These are phyloP conservation scores for Solanum sitiens DNA, from an alignment of 257 asterid species.

Conservation along the genomic window DNA sequence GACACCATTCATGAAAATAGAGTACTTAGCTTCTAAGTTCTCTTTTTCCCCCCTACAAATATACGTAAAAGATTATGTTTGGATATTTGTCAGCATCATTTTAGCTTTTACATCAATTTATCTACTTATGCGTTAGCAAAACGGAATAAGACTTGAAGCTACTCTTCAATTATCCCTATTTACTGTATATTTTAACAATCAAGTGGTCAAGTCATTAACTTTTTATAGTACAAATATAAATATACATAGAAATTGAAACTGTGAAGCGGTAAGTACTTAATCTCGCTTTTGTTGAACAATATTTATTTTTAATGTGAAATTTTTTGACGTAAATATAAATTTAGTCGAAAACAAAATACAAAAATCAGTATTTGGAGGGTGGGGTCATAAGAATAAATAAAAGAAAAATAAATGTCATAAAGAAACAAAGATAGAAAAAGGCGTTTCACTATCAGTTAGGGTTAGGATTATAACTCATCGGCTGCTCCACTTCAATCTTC, in stretches of 20 bases:
- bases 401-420: not conserved
- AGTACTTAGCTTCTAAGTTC: not conserved
- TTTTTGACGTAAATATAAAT: fast-evolving
- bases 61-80: not conserved
- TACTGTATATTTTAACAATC: not conserved
- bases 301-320: fast-evolving
- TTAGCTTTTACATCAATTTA: not conserved
- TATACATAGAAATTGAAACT: not conserved
- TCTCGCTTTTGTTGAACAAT: too few species aligned
- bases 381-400: not conserved
- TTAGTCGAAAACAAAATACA: too few species aligned
- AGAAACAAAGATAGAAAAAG: not conserved
- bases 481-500: not conserved
- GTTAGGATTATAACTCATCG: not conserved
- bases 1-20: not conserved
- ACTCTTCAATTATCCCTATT: not conserved
- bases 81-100: not conserved
- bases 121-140: not conserved
- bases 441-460: not conserved
- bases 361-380: too few species aligned
- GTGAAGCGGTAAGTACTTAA: too few species aligned
- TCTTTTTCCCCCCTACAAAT: not conserved
- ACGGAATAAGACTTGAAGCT: not conserved
- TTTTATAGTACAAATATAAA: not conserved
- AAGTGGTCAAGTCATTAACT: not conserved